These are phyloP conservation scores for Penicillium alfredii DNA, from an alignment of 495 filamentous ascomycete species.

Conservation along the genomic window DNA sequence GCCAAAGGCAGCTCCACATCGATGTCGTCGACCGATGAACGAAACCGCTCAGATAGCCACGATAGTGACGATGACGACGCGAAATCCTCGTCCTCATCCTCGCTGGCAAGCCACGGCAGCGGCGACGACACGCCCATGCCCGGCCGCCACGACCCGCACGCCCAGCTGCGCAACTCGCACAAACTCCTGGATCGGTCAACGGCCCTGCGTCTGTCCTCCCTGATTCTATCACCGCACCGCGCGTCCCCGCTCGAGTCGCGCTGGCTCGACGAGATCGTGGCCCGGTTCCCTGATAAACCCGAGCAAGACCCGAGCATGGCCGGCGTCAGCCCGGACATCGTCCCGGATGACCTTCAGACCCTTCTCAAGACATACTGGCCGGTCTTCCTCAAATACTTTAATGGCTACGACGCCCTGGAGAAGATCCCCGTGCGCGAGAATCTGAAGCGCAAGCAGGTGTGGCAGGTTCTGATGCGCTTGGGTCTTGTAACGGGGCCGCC, in stretches of 20 bases:
- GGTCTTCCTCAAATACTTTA: slow-evolving; percentile 68
- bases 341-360: slow-evolving; percentile 39
- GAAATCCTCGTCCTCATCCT: slow-evolving; percentile 38
- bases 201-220: slow-evolving; percentile 33
- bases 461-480: slow-evolving; percentile 50
- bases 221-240: slow-evolving; percentile 50
- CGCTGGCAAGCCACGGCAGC: slow-evolving; percentile 37
- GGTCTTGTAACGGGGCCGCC: slow-evolving; percentile 31
- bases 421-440: slow-evolving; percentile 75
- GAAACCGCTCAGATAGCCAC: slow-evolving; percentile 9
- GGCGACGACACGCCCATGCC: slow-evolving; percentile 36
- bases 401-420: slow-evolving; percentile 81
- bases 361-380: slow-evolving; percentile 51
- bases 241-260: slow-evolving; percentile 58
- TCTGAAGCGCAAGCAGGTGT: slow-evolving; percentile 77
- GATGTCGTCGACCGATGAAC: slow-evolving; percentile 11
- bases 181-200: slow-evolving; percentile 36
- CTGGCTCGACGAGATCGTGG: slow-evolving; percentile 66
- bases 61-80: slow-evolving; percentile 25
- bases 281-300: slow-evolving; percentile 43
- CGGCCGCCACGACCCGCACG: slow-evolving; percentile 23
- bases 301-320: slow-evolving; percentile 9
- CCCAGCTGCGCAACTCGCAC: slow-evolving; percentile 28
- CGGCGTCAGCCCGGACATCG: slow-evolving; percentile 14
- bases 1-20: slow-evolving; percentile 21